Base-by-base conservation (phyloP, 441 rosid species). In the Gossypium lobatum region DNA sequence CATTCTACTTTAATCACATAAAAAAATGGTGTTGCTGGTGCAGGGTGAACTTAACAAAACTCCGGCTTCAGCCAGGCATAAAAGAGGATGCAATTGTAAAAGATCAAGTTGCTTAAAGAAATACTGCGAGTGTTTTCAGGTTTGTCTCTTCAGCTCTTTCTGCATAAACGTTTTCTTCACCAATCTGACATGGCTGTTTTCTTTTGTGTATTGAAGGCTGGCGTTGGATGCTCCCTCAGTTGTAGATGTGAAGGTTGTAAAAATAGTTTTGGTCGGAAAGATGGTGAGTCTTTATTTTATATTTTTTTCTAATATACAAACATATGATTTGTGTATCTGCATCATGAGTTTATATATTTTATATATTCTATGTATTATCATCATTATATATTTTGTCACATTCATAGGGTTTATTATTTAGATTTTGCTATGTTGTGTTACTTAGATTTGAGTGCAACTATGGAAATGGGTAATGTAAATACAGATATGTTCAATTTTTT, bases 51-150 rank as follows among this genome's bases (percentile, higher is more conserved):
- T 67, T 50, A 87, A 46, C 79, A 86, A 84, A 77, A 89, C 92
- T 74, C 94, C 92, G 26, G 88, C 87, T 60, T 85, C 92, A 66
- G 90, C 92, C 37, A 83, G 89, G 72, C 94, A 89, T 65, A 83
- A 78, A 73, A 83, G 88, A 78, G 95, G 95, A 73, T 88, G 92
- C 85, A 88, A 85, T 85, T 89, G 95, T 76, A 86, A 64, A 78
- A 88, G 76, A 80, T 89, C 95, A 68, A 80, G 87, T 63, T 89
- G 95, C 83, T 79, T 80, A 60, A 86, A 89, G 85, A 89, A 80
- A 77, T 89, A 89, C 72, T 88, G 95, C 11, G 95, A 89, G 83
- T 88, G 95, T 82, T 86, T 77, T 72, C 85, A 83, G 91, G 95
- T 88, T 83, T 78, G 11, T 48, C 61, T 42, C 25, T 68, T 76